phyloP scores from a whole-genome alignment of 305 asterid genomes.

The Coffea humblotiana region DNA sequence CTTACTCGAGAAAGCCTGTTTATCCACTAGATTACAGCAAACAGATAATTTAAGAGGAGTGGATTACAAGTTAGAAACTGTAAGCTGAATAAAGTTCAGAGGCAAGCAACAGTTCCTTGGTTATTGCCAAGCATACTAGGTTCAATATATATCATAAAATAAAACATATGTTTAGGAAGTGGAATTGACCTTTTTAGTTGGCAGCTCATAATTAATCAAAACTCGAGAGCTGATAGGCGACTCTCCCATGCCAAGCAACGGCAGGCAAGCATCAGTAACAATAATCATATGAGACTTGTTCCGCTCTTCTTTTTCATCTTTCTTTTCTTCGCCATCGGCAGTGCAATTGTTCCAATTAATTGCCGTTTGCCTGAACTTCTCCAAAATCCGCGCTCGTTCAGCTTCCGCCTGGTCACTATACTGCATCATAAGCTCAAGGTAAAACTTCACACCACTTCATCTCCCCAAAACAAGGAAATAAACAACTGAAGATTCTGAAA shows the following conservation, averaged over 20 bases:
- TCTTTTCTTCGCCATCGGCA: slow-evolving; percentile 45
- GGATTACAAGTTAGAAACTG: too few species aligned
- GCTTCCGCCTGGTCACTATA: slow-evolving; percentile 77
- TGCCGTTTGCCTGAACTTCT: slow-evolving; percentile 58
- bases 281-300: slow-evolving; percentile 64
- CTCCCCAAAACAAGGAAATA: not conserved
- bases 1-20: not conserved
- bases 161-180: not conserved
- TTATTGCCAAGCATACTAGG: not conserved
- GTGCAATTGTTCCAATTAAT: slow-evolving; percentile 63
- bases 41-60: too few species aligned
- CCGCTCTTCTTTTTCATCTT: slow-evolving; percentile 46
- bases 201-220: slow-evolving; percentile 84
- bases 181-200: slow-evolving; percentile 66
- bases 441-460: not conserved
- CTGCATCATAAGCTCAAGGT: slow-evolving; percentile 31
- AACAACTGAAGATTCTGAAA: not conserved
- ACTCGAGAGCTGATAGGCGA: slow-evolving; percentile 62
- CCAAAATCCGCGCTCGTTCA: slow-evolving; percentile 59
- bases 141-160: not conserved
- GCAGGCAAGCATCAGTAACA: slow-evolving; percentile 92
- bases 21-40: not conserved
- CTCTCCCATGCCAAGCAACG: slow-evolving; percentile 67
- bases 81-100: too few species aligned
- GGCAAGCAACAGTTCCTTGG: not conserved